Base-by-base conservation (phyloP, 2,329 filamentous ascomycete species). In the Chaetomiaceae sp. region DNA sequence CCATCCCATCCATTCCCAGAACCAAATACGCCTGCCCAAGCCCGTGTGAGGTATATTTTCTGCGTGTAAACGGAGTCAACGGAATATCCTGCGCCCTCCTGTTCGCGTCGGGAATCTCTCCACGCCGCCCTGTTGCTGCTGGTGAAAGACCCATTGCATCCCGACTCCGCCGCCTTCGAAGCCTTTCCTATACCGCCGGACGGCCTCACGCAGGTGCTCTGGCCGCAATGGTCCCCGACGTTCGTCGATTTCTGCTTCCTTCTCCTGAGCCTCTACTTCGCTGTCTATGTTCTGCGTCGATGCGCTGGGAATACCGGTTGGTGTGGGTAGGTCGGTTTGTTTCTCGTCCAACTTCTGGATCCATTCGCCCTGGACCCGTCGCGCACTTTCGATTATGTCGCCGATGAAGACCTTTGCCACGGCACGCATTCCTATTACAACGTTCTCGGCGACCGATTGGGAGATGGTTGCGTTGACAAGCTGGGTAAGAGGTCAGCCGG, bases 401-500 rank as follows among this genome's bases (percentile, higher is more conserved):
- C 86, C 87, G 4, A 87, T 80, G 66, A 89, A 90, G 56, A 89
- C 77, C 69, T 92, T 92, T 43, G 85, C 83, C 18, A 89, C 86
- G 0, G 85, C 82, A 44, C 84, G 85, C 64, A 91, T 85, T n/a
- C 86, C 85, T 20, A 86, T 82, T 56, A 88, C 84, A 45, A 90
- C 85, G 61, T 81, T 86, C 18, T 80, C 76, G 0, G 86, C 86
- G 0, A 89, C 87, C 1, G 86, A 90, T 66, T 91, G 88, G 0
- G 86, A 89, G 8, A 90, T 84, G 1, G 87, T 89, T 54, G 87
- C 86, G 64, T 91, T 92, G 65, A 90, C 85, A 56, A 91, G 80
- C 78, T 85, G 55, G 51, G 18, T 29, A 0, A n/a, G 18, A 11
- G 25, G 37, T 58, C 56, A 57, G 53, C 48, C 16, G 10, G 8